Evolutionary conservation across 2,329 filamentous ascomycete species (phyloP), one percentile per base, ranked within the genome.

Genomic region (Trichoderma hamatum): DNA sequence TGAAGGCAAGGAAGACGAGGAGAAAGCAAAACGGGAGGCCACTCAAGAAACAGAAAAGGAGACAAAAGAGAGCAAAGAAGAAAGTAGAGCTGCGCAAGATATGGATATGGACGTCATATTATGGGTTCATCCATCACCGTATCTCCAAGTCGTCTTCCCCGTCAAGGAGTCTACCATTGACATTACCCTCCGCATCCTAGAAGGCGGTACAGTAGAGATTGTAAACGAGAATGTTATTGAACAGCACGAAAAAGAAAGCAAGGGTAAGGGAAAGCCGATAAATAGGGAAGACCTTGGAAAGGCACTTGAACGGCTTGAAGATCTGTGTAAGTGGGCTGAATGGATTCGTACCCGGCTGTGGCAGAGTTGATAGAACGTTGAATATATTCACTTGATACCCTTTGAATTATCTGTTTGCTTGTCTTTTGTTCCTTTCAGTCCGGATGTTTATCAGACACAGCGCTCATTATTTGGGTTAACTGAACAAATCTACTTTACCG

Each of bases 141-240:
- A 82, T 32, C 76, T 89, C 19, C 81, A 85, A 65, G 79, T 88
- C 7, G 82, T 84, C 10, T 89, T 89, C 71, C 86, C 86, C 1
- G 85, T 88, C 72, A 78, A 77, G 43, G 71, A 78, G 19, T 78
- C 75, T 39, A 86, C 84, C 2, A 85, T 84, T 5, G 84, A 85
- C 69, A 79, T 91, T 28, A 83, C 83, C 30, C 73, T 92, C 14
- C 86, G 88, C 72, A 84, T 92, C 21, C 82, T 85, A 24, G 81
- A 85, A 43, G 88, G 90, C 68, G 90, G 86, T 5, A 81, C 85
- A 16, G 82, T 92, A 4, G 81, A 85, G 21, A 81, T 92, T 43
- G 78, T 84, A 3, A 84, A 86, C 28, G 87, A 91, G 72, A 90
- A 90, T 71, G 75, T 82, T 19, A 72, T 80, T 30, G 70, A 72